Conservation (phyloP, 2,329 filamentous ascomycete genomes). For the Ceratocystiopsis sp. region DNA sequence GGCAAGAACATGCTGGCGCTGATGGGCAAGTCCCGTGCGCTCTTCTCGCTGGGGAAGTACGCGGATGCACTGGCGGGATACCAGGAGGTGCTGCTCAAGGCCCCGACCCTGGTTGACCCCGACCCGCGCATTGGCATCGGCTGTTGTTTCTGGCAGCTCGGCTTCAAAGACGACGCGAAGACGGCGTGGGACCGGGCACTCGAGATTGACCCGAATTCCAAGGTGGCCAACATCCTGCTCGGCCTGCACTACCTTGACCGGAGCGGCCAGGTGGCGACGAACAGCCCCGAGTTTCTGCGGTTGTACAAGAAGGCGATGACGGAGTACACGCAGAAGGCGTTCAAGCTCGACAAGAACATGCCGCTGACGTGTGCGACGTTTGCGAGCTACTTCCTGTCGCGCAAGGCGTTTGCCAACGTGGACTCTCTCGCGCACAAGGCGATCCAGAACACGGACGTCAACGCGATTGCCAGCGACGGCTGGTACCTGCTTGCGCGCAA, state of each 20-base stretch:
- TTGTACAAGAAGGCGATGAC: constrained; percentile 91
- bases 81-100: constrained; percentile 71
- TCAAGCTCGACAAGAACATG: constrained; percentile 82
- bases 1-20: constrained; percentile 83
- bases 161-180: constrained; percentile 84
- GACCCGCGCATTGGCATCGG: constrained; percentile 94
- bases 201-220: constrained; percentile 67
- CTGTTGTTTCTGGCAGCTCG: constrained; percentile 92
- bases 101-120: constrained; percentile 76
- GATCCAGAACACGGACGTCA: constrained; percentile 90
- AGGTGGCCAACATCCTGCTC: constrained; percentile 77
- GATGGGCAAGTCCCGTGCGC: constrained; percentile 72
- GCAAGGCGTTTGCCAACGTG: constrained; percentile 64
- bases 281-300: constrained; percentile 66
- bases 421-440: constrained; percentile 81
- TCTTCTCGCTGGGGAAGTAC: constrained; percentile 76
- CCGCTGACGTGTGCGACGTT: constrained; percentile 85
- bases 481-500: constrained; percentile 92
- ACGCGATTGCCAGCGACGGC: constrained; percentile 89
- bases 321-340: constrained; percentile 82
- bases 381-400: constrained; percentile 72
- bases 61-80: constrained; percentile 69
- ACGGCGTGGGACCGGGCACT: constrained; percentile 76
- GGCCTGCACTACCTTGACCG: constrained; percentile 80
- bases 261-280: constrained; percentile 66